Conservation (phyloP, 2,329 filamentous ascomycete genomes). For the Akanthomyces muscarius region DNA sequence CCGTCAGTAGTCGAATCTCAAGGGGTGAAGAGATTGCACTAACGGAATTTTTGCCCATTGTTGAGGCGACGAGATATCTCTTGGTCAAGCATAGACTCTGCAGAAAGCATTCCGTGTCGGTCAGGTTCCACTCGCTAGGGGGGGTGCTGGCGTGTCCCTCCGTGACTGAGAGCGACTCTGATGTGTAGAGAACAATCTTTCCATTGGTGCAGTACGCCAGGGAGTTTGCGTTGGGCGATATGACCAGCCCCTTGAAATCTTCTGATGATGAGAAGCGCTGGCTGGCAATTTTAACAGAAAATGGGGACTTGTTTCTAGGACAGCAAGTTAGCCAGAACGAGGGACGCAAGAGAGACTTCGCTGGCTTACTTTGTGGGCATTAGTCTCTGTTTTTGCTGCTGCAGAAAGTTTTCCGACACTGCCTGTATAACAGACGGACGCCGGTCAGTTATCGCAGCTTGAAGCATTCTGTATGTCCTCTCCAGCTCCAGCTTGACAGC, state of each 20-base stretch:
- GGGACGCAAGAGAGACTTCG: too few species aligned
- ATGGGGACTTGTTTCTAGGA: neutral
- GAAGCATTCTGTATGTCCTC: neutral
- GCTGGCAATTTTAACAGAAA: neutral
- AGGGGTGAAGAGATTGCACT: neutral
- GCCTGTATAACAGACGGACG: slow-evolving; percentile 1
- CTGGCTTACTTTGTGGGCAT: neutral
- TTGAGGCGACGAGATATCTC: slow-evolving; percentile 24
- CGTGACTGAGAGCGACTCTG: slow-evolving; percentile 20
- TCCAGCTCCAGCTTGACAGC: slow-evolving; percentile 23
- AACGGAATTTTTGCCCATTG: slow-evolving; percentile 21
- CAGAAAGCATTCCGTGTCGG: slow-evolving; percentile 21
- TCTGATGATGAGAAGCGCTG: slow-evolving; percentile 18
- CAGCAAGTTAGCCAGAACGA: neutral
- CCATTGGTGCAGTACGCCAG: slow-evolving; percentile 29
- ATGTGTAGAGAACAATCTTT: slow-evolving; percentile 27
- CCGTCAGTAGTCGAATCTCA: neutral
- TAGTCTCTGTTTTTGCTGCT: neutral
- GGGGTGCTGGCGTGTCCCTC: slow-evolving; percentile 1
- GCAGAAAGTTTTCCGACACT: slow-evolving; percentile 15
- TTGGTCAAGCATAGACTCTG: slow-evolving; percentile 22
- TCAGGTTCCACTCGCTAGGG: slow-evolving; percentile 17
- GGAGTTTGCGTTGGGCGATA: slow-evolving; percentile 26
- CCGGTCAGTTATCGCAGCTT: neutral
- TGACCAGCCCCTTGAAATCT: slow-evolving; percentile 27